Conservation (phyloP, 2,329 filamentous ascomycete genomes). For the Lecanosticta acicola region DNA sequence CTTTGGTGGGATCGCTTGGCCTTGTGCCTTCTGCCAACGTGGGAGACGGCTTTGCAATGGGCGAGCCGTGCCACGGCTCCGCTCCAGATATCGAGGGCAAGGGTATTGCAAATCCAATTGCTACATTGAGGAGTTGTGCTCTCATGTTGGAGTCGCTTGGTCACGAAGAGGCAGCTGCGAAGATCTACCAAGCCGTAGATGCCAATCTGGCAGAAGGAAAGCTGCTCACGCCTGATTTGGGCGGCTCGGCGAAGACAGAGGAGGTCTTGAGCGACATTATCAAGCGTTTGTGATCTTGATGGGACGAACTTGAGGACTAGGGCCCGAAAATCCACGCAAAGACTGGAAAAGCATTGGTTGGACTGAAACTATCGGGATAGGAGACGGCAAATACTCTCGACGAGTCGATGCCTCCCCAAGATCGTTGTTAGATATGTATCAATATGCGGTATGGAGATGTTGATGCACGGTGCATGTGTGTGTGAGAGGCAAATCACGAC, state of each 20-base stretch:
- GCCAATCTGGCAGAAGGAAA: constrained; percentile 78
- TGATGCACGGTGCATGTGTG: no score
- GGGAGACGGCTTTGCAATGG: constrained; percentile 88
- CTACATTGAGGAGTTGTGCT: constrained; percentile 82
- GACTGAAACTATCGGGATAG: no score
- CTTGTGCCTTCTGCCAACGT: constrained; percentile 95
- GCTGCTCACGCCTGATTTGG: constrained; percentile 81
- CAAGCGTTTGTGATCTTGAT: constrained; percentile 59
- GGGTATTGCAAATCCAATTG: constrained; percentile 93
- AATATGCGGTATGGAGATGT: no score
- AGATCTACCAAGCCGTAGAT: constrained; percentile 89
- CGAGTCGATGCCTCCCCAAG: no score
- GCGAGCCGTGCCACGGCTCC: constrained; percentile 94
- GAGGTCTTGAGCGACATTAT: constrained; percentile 85
- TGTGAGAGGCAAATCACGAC: no score
- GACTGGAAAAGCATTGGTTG: no score
- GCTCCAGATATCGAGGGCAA: constrained; percentile 92
- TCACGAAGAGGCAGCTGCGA: constrained; percentile 77
- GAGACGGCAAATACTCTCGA: neutral
- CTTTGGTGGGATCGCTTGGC: constrained; percentile 84
- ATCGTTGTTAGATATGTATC: no score
- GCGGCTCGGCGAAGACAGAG: constrained; percentile 76
- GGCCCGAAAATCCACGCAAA: no score
- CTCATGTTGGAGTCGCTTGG: constrained; percentile 96
- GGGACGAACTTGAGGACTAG: no score